These are phyloP conservation scores for Helichrysum umbraculigerum DNA, from an alignment of 129 eudicot genomes.

Conservation along the genomic window DNA sequence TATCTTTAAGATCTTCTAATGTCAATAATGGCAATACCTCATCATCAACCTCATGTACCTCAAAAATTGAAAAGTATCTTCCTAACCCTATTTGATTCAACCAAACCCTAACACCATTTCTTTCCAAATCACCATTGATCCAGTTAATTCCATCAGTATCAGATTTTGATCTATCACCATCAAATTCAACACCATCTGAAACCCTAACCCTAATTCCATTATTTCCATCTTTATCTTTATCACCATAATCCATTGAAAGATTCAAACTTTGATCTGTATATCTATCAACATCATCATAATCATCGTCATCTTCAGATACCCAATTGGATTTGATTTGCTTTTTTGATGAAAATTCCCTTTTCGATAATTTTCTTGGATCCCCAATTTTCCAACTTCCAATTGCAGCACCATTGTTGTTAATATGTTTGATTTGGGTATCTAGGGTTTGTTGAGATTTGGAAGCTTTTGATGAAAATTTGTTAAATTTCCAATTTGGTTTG, in stretches of 20 bases:
- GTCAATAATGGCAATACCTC: slow-evolving; percentile 67
- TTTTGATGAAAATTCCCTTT: slow-evolving; percentile 28
- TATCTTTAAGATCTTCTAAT: slow-evolving; percentile 68
- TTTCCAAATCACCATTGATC: slow-evolving; percentile 25
- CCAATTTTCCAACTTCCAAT: slow-evolving; percentile 47
- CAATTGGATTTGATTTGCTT: slow-evolving; percentile 47
- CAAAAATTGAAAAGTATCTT: slow-evolving; percentile 57
- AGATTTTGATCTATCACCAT: slow-evolving; percentile 28
- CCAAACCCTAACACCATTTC: slow-evolving; percentile 68
- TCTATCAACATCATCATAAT: slow-evolving; percentile 37
- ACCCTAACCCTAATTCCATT: slow-evolving; percentile 34
- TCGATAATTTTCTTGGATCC: slow-evolving; percentile 27
- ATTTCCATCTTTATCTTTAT: slow-evolving; percentile 19
- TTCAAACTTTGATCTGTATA: slow-evolving; percentile 53
- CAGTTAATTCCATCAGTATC: slow-evolving; percentile 45
- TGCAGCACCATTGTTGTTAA: slow-evolving; percentile 19
- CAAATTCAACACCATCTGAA: slow-evolving; percentile 46
- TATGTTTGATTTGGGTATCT: slow-evolving; percentile 13
- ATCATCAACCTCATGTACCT: slow-evolving; percentile 80
- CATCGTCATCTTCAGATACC: slow-evolving; percentile 34
- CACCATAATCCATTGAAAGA: slow-evolving; percentile 38
- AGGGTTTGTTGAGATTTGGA: slow-evolving; percentile 41
- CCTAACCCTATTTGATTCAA: slow-evolving; percentile 59
- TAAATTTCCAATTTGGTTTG: slow-evolving; percentile 42
- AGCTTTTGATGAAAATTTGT: slow-evolving; percentile 40